Evolutionary conservation across 1,284 basidiomycete genomes (phyloP).

Genomic region (Retiboletus flavoniger): DNA sequence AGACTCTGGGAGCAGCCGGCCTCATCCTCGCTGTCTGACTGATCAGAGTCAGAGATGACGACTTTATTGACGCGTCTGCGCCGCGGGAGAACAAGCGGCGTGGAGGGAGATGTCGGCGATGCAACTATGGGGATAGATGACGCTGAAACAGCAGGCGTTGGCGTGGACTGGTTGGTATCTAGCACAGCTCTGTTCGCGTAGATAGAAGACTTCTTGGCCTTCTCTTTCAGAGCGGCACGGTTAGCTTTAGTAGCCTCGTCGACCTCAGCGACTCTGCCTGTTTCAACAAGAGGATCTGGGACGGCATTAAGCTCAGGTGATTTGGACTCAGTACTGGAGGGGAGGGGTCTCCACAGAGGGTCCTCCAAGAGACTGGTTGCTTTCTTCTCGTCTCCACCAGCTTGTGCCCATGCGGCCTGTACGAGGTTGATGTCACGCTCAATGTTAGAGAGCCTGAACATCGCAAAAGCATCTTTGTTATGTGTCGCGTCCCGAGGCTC

Average conservation of each 20-base stretch:
- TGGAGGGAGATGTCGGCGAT: constrained; percentile 45
- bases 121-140: constrained; percentile 27
- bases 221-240: constrained; percentile 61
- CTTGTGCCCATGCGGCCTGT: constrained; percentile 62
- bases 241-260: constrained; percentile 66
- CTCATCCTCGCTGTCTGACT: constrained; percentile 43
- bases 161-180: constrained; percentile 39
- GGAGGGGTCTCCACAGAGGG: constrained; percentile 49
- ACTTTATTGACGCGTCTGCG: constrained; percentile 56
- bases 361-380: constrained; percentile 61
- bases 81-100: constrained; percentile 42
- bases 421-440: constrained; percentile 45
- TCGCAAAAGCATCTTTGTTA: constrained; percentile 47
- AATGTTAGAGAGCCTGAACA: constrained; percentile 63
- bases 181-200: constrained; percentile 63
- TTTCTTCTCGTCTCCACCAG: constrained; percentile 54
- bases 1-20: constrained; percentile 22
- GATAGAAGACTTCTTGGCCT: constrained; percentile 74
- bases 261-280: constrained; percentile 64
- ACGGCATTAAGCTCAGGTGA: constrained; percentile 25
- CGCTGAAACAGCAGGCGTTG: constrained; percentile 19
- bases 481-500: constrained; percentile 27
- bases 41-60: constrained; percentile 68
- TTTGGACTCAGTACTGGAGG: constrained; percentile 19
- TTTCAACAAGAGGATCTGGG: constrained; percentile 37